phyloP scores from a whole-genome alignment of 2,329 filamentous ascomycete genomes.

The Metarhizium guizhouense region DNA sequence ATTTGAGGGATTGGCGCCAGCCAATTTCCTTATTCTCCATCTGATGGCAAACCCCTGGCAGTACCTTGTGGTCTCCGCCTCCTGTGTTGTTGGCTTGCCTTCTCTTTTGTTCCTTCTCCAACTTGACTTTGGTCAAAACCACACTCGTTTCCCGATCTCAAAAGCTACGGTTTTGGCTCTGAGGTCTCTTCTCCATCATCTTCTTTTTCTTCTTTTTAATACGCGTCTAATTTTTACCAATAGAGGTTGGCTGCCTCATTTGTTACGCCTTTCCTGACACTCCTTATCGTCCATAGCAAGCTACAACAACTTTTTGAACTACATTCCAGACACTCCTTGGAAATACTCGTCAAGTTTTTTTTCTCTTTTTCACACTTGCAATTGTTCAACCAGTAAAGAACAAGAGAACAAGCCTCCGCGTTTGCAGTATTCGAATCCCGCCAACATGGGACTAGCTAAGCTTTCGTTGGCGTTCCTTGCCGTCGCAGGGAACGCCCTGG shows the following conservation, averaged over 20 bases:
- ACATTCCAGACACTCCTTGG: constrained; percentile 4
- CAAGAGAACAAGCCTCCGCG: background rate
- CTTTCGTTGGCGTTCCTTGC: constrained; percentile 26
- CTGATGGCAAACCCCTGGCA: background rate
- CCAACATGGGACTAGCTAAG: constrained; percentile 25
- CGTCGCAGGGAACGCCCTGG: constrained; percentile 31
- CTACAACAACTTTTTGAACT: background rate
- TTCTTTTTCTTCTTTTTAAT: background rate
- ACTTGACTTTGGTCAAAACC: constrained; percentile 1
- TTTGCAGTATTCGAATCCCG: background rate
- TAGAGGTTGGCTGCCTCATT: constrained; percentile 8
- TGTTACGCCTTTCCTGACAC: constrained; percentile 7
- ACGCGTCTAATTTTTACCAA: constrained; percentile 1
- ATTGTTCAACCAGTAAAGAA: background rate
- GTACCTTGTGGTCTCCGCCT: background rate
- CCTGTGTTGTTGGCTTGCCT: background rate
- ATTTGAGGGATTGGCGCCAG: background rate
- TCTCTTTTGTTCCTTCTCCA: background rate
- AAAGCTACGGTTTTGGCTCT: background rate
- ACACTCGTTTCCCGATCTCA: constrained; percentile 1
- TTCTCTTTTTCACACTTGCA: background rate
- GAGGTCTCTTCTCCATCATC: background rate
- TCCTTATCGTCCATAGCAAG: constrained; percentile 2
- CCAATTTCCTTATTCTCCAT: constrained; percentile 1
- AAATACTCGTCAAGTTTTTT: background rate